These are phyloP conservation scores for Calonectria pauciramosa DNA, from an alignment of 2,329 filamentous ascomycete genomes.

Conservation along the genomic window DNA sequence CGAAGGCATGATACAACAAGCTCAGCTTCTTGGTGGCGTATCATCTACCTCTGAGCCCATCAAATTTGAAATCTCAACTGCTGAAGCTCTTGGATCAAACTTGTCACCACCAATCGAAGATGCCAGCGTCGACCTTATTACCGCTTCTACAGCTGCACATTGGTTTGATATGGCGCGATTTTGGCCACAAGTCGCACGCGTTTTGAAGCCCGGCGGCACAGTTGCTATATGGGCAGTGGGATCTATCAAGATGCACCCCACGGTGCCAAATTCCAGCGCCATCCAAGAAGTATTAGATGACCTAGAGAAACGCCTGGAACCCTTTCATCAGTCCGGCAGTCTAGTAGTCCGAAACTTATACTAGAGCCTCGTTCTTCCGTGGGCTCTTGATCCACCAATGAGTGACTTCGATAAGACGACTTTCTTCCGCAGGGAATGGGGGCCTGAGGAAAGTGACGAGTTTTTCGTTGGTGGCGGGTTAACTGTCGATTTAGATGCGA, in stretches of 20 bases:
- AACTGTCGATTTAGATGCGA: constrained; percentile 47
- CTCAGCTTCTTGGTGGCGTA: constrained; percentile 52
- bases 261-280: constrained; percentile 54
- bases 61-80: constrained; percentile 53
- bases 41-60: constrained; percentile 49
- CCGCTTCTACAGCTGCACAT: constrained; percentile 65
- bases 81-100: constrained; percentile 57
- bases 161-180: constrained; percentile 70
- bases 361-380: constrained; percentile 61
- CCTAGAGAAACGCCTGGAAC: constrained; percentile 53
- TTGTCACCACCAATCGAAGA: constrained; percentile 48
- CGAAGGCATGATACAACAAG: constrained; percentile 65
- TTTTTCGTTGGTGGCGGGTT: constrained; percentile 41
- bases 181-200: constrained; percentile 60
- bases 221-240: constrained; percentile 65
- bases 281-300: constrained; percentile 58
- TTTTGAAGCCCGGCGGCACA: constrained; percentile 65
- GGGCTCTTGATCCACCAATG: constrained; percentile 54
- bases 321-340: constrained; percentile 59
- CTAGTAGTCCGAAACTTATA: constrained; percentile 57
- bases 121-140: constrained; percentile 62
- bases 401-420: constrained; percentile 54
- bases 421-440: constrained; percentile 61
- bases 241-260: constrained; percentile 44
- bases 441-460: constrained; percentile 36